Percentiles rank a stretch among this genome's conserved stretches.
phyloP scores from a whole-genome alignment of 192 early-diverging fungal species.

The Cetraspora pellucida region DNA sequence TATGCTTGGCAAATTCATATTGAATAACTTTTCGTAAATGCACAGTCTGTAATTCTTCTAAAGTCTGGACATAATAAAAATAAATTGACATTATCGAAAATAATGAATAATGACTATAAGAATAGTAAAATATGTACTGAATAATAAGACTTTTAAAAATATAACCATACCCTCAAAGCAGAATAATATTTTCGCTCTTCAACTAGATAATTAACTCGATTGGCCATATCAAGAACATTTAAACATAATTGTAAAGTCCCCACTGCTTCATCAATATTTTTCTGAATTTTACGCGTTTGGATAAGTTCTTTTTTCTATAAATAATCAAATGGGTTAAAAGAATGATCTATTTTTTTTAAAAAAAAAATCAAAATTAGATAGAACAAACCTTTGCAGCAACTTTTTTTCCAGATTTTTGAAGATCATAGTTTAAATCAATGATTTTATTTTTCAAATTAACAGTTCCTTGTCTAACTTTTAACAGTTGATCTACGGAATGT shows the following conservation, averaged over 20 bases:
- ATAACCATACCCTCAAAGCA: constrained; percentile 73
- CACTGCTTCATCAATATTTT: constrained; percentile 85
- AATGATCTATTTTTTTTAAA: neutral
- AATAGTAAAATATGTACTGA: neutral
- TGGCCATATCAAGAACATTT: constrained; percentile 84
- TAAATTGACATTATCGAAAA: too few species aligned
- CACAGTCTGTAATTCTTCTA: constrained; percentile 79
- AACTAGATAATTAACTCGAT: constrained; percentile 80
- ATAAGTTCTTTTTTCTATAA: constrained; percentile 78
- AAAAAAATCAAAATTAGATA: neutral
- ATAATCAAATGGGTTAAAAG: neutral
- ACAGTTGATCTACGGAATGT: constrained; percentile 90
- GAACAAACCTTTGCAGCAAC: constrained; percentile 73
- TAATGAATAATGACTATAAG: neutral
- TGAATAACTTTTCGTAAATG: constrained; percentile 74
- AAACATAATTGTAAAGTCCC: constrained; percentile 81
- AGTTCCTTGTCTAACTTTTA: constrained; percentile 91
- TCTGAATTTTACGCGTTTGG: constrained; percentile 73
- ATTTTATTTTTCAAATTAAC: constrained; percentile 84
- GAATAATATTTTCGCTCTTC: constrained; percentile 86
- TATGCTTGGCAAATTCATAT: constrained; percentile 82
- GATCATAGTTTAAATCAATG: constrained; percentile 78
- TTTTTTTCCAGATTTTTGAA: constrained; percentile 80
- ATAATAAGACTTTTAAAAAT: neutral
- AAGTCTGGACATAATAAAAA: constrained; percentile 56